A percentile compares a stretch with the other conserved stretches of the same genome.
Evolutionary conservation across 805 yeast genomes (phyloP).

Genomic region (Candida xyloterini): DNA sequence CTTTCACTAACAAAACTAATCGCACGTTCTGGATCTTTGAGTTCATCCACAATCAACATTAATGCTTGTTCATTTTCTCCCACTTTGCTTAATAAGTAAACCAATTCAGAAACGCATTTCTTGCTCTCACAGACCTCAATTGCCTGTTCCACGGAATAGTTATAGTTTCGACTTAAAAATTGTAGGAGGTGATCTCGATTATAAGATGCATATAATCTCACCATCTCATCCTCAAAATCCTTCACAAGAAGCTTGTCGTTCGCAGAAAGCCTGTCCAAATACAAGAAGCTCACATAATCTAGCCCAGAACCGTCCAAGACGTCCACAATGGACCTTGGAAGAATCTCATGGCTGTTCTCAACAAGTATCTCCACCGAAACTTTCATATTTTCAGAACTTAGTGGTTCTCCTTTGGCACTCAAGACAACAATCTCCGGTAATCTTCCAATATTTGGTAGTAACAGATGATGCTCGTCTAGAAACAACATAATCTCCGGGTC

Average conservation of each 20-base stretch:
- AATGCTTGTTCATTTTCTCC: constrained; percentile 81
- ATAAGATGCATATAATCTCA: constrained; percentile 61
- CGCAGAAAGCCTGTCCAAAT: constrained; percentile 55
- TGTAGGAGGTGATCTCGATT: constrained; percentile 53
- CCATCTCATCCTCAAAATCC: constrained; percentile 64
- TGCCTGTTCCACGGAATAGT: constrained; percentile 68
- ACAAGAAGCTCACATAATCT: constrained; percentile 56
- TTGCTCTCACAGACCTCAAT: constrained; percentile 58
- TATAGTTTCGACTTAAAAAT: constrained; percentile 56
- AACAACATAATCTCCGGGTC: constrained; percentile 57
- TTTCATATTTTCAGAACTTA: constrained; percentile 36
- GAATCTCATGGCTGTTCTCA: constrained; percentile 61
- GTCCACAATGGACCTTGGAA: constrained; percentile 49
- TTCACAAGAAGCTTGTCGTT: constrained; percentile 54
- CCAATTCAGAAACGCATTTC: constrained; percentile 64
- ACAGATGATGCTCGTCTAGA: constrained; percentile 59
- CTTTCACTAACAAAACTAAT: constrained; percentile 69
- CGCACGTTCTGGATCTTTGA: constrained; percentile 78
- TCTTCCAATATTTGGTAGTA: constrained; percentile 44
- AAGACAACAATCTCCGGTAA: constrained; percentile 53
- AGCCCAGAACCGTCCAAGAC: constrained; percentile 42
- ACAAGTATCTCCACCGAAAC: constrained; percentile 55
- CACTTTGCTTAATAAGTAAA: constrained; percentile 73
- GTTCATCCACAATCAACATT: constrained; percentile 67
- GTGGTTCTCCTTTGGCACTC: constrained; percentile 27